Percentiles rank a stretch among this genome's conserved stretches.
phyloP scores from a whole-genome alignment of 2,329 filamentous ascomycete genomes.

The Fusarium nematophilum region DNA sequence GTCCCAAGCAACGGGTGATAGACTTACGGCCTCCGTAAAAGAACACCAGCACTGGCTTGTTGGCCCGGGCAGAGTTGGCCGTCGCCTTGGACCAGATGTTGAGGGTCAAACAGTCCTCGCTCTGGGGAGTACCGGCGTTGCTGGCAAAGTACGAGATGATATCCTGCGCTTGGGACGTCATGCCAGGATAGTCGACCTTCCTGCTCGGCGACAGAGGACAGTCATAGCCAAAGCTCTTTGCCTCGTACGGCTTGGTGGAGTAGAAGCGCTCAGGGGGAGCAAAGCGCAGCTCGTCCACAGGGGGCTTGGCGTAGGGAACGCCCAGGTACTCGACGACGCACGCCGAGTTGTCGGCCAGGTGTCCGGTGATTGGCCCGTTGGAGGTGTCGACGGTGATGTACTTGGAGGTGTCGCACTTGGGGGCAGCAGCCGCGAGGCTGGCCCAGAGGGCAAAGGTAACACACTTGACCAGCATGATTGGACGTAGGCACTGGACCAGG shows the following conservation, averaged over 20 bases:
- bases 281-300: conserved; percentile 52
- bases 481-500: not conserved
- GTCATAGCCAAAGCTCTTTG: conserved; percentile 28
- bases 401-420: conserved; percentile 22
- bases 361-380: conserved; percentile 50
- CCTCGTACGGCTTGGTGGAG: conserved; percentile 13
- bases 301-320: conserved; percentile 54
- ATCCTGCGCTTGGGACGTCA: conserved; percentile 33
- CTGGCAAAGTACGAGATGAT: conserved; percentile 38
- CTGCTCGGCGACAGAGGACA: conserved; percentile 34
- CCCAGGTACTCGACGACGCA: conserved; percentile 53
- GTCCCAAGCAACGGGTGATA: rapidly evolving
- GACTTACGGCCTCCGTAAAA: conserved; percentile 39
- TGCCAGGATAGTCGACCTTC: conserved; percentile 31
- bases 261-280: conserved; percentile 47
- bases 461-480: conserved; percentile 18
- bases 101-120: conserved; percentile 38
- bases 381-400: conserved; percentile 46
- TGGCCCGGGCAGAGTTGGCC: conserved; percentile 14
- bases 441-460: conserved; percentile 19
- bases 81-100: conserved; percentile 39
- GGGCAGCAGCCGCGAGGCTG: conserved; percentile 13
- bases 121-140: conserved; percentile 27
- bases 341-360: conserved; percentile 42
- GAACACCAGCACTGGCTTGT: conserved; percentile 38